Conservation (phyloP, 1,284 basidiomycete species). For the Sporisorium exsertum region DNA sequence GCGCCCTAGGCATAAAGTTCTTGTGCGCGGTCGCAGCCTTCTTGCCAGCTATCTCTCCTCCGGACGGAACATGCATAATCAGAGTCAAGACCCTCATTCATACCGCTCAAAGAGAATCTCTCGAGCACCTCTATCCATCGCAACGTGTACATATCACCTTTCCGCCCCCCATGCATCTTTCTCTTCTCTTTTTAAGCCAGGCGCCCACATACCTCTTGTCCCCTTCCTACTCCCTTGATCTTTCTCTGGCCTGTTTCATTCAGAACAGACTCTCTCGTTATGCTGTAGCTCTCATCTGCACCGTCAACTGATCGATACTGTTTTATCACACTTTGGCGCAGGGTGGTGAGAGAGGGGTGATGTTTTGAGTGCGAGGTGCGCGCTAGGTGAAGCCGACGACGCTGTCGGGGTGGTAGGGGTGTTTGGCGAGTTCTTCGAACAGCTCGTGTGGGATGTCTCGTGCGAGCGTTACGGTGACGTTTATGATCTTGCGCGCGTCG, state of each 20-base stretch:
- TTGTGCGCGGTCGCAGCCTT: neutral
- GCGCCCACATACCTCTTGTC: constrained; percentile 3
- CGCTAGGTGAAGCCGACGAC: constrained; percentile 21
- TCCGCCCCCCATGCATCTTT: neutral
- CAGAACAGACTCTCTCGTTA: constrained; percentile 12
- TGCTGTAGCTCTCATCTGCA: constrained; percentile 47
- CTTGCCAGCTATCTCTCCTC: neutral
- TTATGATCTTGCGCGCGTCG: constrained; percentile 86
- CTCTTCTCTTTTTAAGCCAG: neutral
- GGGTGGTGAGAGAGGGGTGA: neutral
- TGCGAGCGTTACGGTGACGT: constrained; percentile 90
- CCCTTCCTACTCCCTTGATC: neutral
- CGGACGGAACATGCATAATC: constrained; percentile 8
- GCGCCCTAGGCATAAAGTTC: neutral
- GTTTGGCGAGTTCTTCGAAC: constrained; percentile 56
- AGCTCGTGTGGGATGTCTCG: constrained; percentile 81
- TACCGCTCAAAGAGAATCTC: constrained; percentile 1
- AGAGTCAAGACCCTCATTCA: neutral
- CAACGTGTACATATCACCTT: constrained; percentile 3
- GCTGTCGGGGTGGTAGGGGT: constrained; percentile 50
- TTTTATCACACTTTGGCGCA: constrained; percentile 13
- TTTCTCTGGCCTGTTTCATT: constrained; percentile 1
- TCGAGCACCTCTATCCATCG: neutral
- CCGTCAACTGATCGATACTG: constrained; percentile 17
- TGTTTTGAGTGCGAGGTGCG: neutral